Evolutionary conservation across 1,284 basidiomycete species (phyloP).

Genomic region (Boletus coffeatus): DNA sequence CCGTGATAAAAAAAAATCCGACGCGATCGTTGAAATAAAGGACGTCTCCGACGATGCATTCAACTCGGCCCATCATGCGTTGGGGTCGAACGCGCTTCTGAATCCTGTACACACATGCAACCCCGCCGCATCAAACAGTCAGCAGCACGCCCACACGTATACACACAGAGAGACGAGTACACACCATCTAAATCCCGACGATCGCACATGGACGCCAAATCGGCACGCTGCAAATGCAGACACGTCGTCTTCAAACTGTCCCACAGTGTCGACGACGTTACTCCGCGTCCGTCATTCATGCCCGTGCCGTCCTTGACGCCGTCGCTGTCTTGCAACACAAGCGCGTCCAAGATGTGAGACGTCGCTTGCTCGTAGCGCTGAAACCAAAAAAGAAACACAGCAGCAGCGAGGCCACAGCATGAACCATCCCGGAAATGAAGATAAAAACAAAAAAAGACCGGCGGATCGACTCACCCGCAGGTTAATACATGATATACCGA

Average conservation of each 20-base stretch:
- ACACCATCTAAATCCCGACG: conserved; percentile 66
- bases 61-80: neutral
- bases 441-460: neutral
- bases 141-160: neutral
- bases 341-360: conserved; percentile 79
- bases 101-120: conserved; percentile 12
- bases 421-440: neutral
- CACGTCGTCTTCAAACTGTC: conserved; percentile 78
- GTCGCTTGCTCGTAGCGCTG: conserved; percentile 81
- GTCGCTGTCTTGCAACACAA: conserved; percentile 82
- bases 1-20: neutral
- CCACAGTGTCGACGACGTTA: conserved; percentile 78
- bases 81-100: conserved; percentile 8
- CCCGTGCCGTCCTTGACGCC: conserved; percentile 46
- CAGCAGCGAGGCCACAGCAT: neutral
- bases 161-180: conserved; percentile 1
- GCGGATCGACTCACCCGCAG: conserved; percentile 51
- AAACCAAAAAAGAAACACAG: conserved; percentile 1
- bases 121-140: neutral
- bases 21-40: neutral
- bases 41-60: neutral
- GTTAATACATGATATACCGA: conserved; percentile 89
- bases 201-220: conserved; percentile 72
- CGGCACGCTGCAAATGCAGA: conserved; percentile 67
- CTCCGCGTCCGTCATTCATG: conserved; percentile 53